These are phyloP conservation scores for Chamaenerion angustifolium DNA, from an alignment of 345 rosid genomes.

Conservation along the genomic window DNA sequence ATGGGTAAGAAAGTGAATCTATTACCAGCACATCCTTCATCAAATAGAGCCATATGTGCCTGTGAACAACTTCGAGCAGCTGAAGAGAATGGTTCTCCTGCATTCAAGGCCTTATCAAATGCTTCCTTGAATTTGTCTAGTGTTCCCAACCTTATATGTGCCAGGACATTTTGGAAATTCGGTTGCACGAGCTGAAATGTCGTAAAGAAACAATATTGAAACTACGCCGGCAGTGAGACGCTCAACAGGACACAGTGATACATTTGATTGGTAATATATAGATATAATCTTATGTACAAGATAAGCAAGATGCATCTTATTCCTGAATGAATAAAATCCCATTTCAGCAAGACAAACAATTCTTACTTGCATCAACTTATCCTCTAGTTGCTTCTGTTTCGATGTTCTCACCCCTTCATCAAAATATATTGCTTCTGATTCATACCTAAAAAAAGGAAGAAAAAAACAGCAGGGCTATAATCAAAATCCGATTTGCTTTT, in stretches of 20 bases:
- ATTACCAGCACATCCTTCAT: constrained; percentile 64
- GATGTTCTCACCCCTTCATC: constrained; percentile 87
- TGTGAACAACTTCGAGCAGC: constrained; percentile 39
- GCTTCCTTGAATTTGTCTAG: constrained; percentile 58
- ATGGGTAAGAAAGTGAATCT: background rate
- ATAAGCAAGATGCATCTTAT: background rate
- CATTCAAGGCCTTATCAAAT: constrained; percentile 68
- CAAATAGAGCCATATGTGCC: constrained; percentile 43
- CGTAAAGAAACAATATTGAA: background rate
- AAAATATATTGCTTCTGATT: constrained; percentile 65
- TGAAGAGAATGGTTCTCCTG: constrained; percentile 67
- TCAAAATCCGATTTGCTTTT: no score
- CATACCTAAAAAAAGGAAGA: constrained; percentile 41
- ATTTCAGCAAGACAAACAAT: constrained; percentile 3
- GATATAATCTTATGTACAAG: no score
- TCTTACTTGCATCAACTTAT: constrained; percentile 79
- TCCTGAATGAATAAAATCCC: background rate
- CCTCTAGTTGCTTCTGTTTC: constrained; percentile 79
- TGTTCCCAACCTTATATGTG: constrained; percentile 59
- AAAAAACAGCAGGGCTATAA: no score
- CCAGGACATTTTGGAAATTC: constrained; percentile 61
- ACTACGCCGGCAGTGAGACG: background rate
- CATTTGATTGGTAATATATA: no score
- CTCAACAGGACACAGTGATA: background rate
- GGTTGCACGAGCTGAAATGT: constrained; percentile 75